Evolutionary conservation across 2,329 filamentous ascomycete species (phyloP).

Genomic region (Bipolaris victoriae): DNA sequence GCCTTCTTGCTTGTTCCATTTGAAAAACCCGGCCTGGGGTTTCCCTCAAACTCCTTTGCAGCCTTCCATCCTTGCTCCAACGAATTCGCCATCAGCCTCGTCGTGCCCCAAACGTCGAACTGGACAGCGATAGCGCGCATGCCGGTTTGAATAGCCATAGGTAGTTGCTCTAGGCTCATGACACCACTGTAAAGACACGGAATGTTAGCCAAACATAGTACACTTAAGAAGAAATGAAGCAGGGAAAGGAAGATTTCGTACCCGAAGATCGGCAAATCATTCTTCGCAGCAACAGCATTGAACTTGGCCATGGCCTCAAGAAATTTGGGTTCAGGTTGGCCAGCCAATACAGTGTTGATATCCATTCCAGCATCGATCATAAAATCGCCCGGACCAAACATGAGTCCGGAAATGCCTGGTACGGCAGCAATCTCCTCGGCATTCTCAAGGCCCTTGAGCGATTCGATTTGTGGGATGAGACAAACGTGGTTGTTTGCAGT

Average conservation of each 20-base stretch:
- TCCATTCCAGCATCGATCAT: conserved; percentile 36
- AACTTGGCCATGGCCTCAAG: conserved; percentile 29
- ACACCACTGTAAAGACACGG: conserved; percentile 19
- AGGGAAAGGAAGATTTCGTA: not conserved
- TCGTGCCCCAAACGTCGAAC: conserved; percentile 36
- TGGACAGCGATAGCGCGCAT: conserved; percentile 28
- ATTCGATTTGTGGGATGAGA: conserved; percentile 37
- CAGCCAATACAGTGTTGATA: conserved; percentile 17
- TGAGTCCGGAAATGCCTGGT: conserved; percentile 30
- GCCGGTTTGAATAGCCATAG: conserved; percentile 30
- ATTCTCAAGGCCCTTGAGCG: conserved; percentile 35
- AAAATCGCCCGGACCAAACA: conserved; percentile 36
- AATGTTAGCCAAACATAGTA: conserved; percentile 2
- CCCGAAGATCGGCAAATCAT: conserved; percentile 32
- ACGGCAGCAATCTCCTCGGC: conserved; percentile 36
- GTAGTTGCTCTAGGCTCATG: conserved; percentile 25
- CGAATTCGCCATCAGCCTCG: conserved; percentile 23
- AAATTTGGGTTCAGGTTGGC: conserved; percentile 26
- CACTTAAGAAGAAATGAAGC: not conserved
- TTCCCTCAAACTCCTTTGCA: conserved; percentile 26
- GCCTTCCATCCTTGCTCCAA: conserved; percentile 25
- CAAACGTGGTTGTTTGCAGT: conserved; percentile 36
- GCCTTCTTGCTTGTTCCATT: conserved; percentile 5
- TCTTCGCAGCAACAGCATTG: conserved; percentile 28
- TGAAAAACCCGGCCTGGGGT: conserved; percentile 11